Evolutionary conservation across 805 yeast species (phyloP), one percentile per base, ranked within the genome.

Genomic region (Kodamaea jinghongensis): DNA sequence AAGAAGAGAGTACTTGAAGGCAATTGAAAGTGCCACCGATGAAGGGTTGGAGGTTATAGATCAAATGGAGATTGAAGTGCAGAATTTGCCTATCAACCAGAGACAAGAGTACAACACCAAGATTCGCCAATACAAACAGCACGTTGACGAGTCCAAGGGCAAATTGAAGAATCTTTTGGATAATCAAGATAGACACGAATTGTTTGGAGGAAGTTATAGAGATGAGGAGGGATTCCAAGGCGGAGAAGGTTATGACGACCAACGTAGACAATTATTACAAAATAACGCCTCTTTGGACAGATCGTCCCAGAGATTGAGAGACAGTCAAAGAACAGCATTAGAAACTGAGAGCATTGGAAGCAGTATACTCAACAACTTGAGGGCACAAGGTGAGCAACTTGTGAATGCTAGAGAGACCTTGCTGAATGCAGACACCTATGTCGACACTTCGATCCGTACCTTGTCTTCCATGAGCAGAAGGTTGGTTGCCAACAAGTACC

Each of bases 301-400:
- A 48, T 78, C 95, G 1, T 76, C 88, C 2, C 91, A 90, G 46
- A 75, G 96, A 51, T 71, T 93, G 34, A 75, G 83, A 44, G 97
- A 93, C 34, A 83, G 93, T 14, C 95, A 91, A 47, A 74, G 97
- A 50, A 72, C 89, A 2, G 99, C 98, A 5, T 70, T 85, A 38
- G 99, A 93, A 51, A 89, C 99, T 0, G 99, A 93, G 62, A 73
- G 74, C 23, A 80, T 93, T 37, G 99, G 99, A 1, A 87, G 96
- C 10, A 83, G 85, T 48, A 93, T 93, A 38, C 74, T 93, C 65
- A 81, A 80, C 52, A 96, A 91, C 58, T 69, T 93, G 49, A 75
- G 96, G 45, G 83, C 96, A 17, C 99, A 93, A 66, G 73, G 99
- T 43, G 99, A 93, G 55, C 97, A 95, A 55, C 77, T 93, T 31